phyloP scores from a whole-genome alignment of 108 stramenopile species.

The Epipyxis sp. region DNA sequence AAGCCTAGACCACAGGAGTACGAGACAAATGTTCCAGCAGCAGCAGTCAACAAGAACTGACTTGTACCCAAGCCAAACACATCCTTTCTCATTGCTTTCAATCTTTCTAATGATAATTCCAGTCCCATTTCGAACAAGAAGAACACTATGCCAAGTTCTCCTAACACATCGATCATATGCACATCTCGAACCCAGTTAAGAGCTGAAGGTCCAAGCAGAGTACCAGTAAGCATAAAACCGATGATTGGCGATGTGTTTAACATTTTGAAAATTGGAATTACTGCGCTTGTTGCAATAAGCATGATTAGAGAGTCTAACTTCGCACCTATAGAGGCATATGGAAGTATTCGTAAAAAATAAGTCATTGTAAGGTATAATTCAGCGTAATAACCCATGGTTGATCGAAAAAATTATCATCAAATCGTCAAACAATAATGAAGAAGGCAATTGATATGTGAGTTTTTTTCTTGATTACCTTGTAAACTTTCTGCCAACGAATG shows the following conservation, averaged over 20 bases:
- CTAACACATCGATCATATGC: constrained; percentile 67
- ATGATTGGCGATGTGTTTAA: constrained; percentile 81
- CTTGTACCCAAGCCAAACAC: constrained; percentile 85
- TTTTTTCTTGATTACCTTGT: too few relatives aligned
- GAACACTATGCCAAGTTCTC: constrained; percentile 90
- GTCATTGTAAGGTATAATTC: too few relatives aligned
- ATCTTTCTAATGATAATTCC: constrained; percentile 71
- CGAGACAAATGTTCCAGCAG: constrained; percentile 61
- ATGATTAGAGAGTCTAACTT: constrained; percentile 79
- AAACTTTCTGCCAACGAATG: too few relatives aligned
- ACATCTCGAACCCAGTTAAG: constrained; percentile 71
- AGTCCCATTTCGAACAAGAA: constrained; percentile 97
- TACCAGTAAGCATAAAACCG: constrained; percentile 82
- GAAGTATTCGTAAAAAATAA: too few relatives aligned
- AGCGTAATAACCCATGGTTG: too few relatives aligned
- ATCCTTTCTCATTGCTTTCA: constrained; percentile 71
- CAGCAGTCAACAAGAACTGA: constrained; percentile 73
- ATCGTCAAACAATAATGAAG: too few relatives aligned
- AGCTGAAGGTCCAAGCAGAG: constrained; percentile 83
- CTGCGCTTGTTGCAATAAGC: constrained; percentile 75
- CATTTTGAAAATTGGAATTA: constrained; percentile 79
- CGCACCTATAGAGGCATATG: constrained; percentile 62
- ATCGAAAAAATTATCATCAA: too few relatives aligned
- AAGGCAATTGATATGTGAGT: too few relatives aligned
- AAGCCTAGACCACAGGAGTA: constrained; percentile 62